phyloP scores from a whole-genome alignment of 176 grass and related monocot species.

The Ensete glaucum region DNA sequence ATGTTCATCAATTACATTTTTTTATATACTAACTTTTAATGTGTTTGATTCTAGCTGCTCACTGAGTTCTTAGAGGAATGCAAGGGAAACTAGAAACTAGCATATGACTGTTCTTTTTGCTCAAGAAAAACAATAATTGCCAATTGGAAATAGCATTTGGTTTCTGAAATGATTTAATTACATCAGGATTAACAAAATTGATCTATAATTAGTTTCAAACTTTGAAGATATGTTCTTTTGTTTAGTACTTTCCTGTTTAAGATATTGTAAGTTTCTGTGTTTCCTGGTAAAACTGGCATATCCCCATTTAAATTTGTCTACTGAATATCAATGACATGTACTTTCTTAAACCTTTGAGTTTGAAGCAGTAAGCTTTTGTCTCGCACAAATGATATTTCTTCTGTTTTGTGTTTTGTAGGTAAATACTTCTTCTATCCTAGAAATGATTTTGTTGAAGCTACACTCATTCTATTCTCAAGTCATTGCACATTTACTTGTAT shows the following conservation, averaged over 20 bases:
- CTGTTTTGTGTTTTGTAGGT: slow-evolving; percentile 29
- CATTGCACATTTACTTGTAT: slow-evolving; percentile 30
- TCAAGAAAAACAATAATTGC: no score
- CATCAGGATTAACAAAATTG: not conserved
- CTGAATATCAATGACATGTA: not conserved
- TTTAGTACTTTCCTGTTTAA: no score
- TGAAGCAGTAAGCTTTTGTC: slow-evolving; percentile 2
- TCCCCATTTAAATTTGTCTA: not conserved
- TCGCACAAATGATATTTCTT: slow-evolving; percentile 1
- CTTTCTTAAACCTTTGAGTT: not conserved
- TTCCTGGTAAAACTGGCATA: not conserved
- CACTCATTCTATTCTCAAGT: slow-evolving; percentile 17
- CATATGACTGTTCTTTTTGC: no score
- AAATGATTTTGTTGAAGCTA: slow-evolving; percentile 17
- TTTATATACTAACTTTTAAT: no score
- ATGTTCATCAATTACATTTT: no score
- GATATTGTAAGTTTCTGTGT: not conserved
- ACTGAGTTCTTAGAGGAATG: no score
- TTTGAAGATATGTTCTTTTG: no score
- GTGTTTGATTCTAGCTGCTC: no score
- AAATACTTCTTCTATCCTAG: slow-evolving; percentile 17
- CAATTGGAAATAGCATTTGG: no score
- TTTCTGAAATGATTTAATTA: not conserved
- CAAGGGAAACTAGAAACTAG: no score
- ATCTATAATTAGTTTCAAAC: not conserved